These are phyloP conservation scores for Cercospora zeae-maydis DNA, from an alignment of 2,329 filamentous ascomycete species.

Conservation along the genomic window DNA sequence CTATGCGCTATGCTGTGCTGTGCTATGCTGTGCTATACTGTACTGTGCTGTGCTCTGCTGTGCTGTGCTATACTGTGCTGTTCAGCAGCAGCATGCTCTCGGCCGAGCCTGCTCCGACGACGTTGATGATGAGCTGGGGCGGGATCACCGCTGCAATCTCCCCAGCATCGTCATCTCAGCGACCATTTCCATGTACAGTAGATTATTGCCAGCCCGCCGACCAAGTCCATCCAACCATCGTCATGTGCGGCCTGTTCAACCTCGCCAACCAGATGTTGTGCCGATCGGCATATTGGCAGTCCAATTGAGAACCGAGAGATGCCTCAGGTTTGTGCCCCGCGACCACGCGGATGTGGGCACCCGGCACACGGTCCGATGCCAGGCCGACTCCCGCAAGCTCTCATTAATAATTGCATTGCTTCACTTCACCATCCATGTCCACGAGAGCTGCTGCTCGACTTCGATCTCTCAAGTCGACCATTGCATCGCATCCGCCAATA, in stretches of 20 bases:
- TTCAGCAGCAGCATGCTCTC: no score
- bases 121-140: not conserved
- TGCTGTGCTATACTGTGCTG: no score
- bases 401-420: no score
- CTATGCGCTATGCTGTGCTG: no score
- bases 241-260: not conserved
- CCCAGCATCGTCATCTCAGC: not conserved
- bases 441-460: not conserved
- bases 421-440: not conserved
- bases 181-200: not conserved
- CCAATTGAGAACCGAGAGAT: no score
- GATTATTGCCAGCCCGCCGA: no score
- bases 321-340: not conserved
- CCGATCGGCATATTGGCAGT: no score
- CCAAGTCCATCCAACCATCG: no score
- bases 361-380: not conserved
- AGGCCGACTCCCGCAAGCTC: not conserved
- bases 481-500: not conserved
- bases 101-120: not conserved
- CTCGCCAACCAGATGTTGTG: not conserved
- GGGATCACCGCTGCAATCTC: not conserved
- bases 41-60: no score
- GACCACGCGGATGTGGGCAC: not conserved
- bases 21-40: no score
- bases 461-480: not conserved